Conservation (phyloP, 805 yeast species). For the Spathaspora passalidarum region DNA sequence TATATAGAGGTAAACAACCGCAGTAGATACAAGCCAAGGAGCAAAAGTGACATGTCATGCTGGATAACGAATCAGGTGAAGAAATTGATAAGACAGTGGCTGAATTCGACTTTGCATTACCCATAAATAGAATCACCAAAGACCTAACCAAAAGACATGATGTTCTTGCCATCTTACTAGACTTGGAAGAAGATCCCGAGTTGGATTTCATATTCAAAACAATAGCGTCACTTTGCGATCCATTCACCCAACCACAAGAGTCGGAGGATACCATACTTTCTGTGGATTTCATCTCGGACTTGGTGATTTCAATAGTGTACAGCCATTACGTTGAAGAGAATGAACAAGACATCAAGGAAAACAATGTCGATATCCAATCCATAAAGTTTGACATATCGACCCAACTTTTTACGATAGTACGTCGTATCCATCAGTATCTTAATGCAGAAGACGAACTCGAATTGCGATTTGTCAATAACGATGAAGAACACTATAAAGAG, state of each 20-base stretch:
- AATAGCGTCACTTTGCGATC: constrained; percentile 45
- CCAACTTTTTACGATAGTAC: constrained; percentile 35
- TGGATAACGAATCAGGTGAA: constrained; percentile 14
- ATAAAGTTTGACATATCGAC: constrained; percentile 34
- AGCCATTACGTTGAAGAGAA: constrained; percentile 13
- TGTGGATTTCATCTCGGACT: constrained; percentile 51
- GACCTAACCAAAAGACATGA: constrained; percentile 14
- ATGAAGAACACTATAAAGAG: constrained; percentile 23
- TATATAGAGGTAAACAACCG: background rate
- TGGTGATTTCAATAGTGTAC: constrained; percentile 44
- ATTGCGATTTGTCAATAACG: constrained; percentile 40
- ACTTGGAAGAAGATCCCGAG: constrained; percentile 13
- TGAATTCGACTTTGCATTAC: constrained; percentile 16
- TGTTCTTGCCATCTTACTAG: constrained; percentile 12
- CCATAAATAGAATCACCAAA: constrained; percentile 9
- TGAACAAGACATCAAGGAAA: constrained; percentile 4
- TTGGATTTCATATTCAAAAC: constrained; percentile 17
- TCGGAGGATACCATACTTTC: constrained; percentile 52
- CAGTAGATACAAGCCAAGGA: background rate
- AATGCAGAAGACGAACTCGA: constrained; percentile 42
- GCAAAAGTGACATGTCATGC: constrained; percentile 15
- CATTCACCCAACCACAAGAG: constrained; percentile 68
- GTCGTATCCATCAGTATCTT: constrained; percentile 30
- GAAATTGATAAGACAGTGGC: constrained; percentile 11
- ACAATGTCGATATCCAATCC: constrained; percentile 12